Conservation (phyloP, 306 rosid genomes). For the Medicago truncatula region DNA sequence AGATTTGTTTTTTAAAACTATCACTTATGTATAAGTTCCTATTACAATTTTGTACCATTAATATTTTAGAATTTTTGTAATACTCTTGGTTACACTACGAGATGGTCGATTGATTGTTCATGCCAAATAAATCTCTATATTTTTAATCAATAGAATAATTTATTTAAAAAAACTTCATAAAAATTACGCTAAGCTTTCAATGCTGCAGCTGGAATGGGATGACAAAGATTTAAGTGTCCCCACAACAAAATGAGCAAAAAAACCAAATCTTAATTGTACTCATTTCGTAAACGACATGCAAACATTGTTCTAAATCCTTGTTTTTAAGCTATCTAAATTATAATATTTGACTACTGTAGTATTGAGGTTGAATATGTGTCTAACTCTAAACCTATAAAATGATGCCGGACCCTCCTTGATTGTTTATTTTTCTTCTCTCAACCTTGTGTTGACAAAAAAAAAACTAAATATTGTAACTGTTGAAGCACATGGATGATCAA, state of each 20-base stretch:
- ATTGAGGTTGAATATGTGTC: background rate
- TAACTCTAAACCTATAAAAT: background rate
- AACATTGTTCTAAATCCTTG: background rate
- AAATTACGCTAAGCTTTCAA: background rate
- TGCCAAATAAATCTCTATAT: background rate
- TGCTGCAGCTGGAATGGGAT: constrained; percentile 53
- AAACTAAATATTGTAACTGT: background rate
- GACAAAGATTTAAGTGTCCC: constrained; percentile 54
- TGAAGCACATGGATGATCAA: constrained; percentile 18
- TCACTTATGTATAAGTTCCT: background rate
- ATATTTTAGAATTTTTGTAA: background rate
- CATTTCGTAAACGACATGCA: background rate
- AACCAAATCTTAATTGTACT: constrained; percentile 27
- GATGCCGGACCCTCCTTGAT: background rate
- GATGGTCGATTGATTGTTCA: background rate
- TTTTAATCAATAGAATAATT: background rate
- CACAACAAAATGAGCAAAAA: constrained; percentile 31
- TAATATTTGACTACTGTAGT: background rate
- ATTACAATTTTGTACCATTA: background rate
- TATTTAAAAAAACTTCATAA: background rate
- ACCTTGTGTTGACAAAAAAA: background rate
- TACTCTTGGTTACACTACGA: background rate
- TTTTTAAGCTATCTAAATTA: constrained; percentile 23
- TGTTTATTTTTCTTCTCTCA: background rate
- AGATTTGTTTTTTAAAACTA: too few species aligned